Percentiles rank a stretch among this genome's conserved stretches.
Evolutionary conservation across 257 asterid genomes (phyloP).

Genomic region (Haberlea rhodopensis): DNA sequence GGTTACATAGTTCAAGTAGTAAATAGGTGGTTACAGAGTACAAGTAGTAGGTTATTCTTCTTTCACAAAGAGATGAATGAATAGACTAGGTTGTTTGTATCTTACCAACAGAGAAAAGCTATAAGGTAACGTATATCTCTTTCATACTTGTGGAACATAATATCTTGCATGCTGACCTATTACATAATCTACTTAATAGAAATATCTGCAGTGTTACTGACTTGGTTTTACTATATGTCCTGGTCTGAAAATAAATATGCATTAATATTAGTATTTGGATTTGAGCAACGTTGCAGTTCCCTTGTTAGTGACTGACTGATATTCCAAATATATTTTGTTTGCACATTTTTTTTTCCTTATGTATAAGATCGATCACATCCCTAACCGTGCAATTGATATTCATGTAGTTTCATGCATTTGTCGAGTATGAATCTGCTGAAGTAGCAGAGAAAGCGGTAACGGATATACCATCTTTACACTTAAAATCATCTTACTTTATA

Average conservation of each 20-base stretch:
- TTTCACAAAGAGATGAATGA: background rate
- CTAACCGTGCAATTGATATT: slow-evolving; percentile 25
- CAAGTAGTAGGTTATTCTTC: background rate
- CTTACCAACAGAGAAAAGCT: background rate
- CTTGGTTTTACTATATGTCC: background rate
- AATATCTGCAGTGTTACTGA: background rate
- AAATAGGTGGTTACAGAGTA: background rate
- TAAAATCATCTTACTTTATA: background rate
- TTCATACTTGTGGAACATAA: background rate
- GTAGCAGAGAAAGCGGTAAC: slow-evolving; percentile 84
- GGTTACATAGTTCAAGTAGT: background rate
- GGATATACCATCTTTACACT: background rate
- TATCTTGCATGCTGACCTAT: slow-evolving; percentile 16
- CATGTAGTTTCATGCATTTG: slow-evolving; percentile 83
- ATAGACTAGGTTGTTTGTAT: background rate
- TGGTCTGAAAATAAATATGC: background rate
- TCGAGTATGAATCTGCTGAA: slow-evolving; percentile 81
- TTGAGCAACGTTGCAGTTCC: background rate
- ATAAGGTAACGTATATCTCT: slow-evolving; percentile 1
- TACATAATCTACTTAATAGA: slow-evolving; percentile 17
- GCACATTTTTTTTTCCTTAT: background rate
- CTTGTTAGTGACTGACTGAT: background rate
- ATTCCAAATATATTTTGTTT: background rate
- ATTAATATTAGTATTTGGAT: background rate
- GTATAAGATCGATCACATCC: slow-evolving; percentile 8